A percentile compares a stretch with the other conserved stretches of the same genome.
These are phyloP conservation scores for Camellia japonica DNA, from an alignment of 148 eudicot species.

Conservation along the genomic window DNA sequence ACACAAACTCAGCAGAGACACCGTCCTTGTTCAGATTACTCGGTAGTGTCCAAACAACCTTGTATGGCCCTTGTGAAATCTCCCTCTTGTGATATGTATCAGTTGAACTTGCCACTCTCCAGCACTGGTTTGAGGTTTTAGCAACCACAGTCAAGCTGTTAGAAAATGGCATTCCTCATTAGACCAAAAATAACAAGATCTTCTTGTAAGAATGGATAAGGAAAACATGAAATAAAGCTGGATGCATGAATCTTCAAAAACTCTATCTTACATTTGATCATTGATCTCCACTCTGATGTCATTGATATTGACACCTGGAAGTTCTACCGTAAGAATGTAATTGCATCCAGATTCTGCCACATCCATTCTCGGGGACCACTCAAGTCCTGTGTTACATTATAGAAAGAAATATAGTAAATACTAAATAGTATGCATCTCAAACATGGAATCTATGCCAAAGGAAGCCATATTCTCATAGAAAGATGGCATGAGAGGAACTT, in stretches of 20 bases:
- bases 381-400: slow-evolving; percentile 31
- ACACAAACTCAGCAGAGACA: slow-evolving; percentile 75
- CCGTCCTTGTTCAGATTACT: slow-evolving; percentile 48
- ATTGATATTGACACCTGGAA: slow-evolving; percentile 62
- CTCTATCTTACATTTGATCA: slow-evolving; percentile 41
- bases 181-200: neutral
- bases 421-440: neutral
- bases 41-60: slow-evolving; percentile 66
- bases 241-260: neutral
- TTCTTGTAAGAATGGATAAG: neutral
- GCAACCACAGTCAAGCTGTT: slow-evolving; percentile 62
- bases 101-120: slow-evolving; percentile 24
- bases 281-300: slow-evolving; percentile 72
- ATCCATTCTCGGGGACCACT: slow-evolving; percentile 71
- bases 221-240: neutral
- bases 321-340: slow-evolving; percentile 57
- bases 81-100: slow-evolving; percentile 62
- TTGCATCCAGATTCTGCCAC: slow-evolving; percentile 57
- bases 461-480: neutral
- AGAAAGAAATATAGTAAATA: neutral
- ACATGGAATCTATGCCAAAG: neutral
- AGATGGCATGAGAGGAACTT: no score
- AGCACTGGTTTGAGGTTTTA: slow-evolving; percentile 36
- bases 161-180: slow-evolving; percentile 11
- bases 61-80: slow-evolving; percentile 63